Evolutionary conservation across 306 rosid genomes (phyloP).

Genomic region (Erythrophleum fordii): DNA sequence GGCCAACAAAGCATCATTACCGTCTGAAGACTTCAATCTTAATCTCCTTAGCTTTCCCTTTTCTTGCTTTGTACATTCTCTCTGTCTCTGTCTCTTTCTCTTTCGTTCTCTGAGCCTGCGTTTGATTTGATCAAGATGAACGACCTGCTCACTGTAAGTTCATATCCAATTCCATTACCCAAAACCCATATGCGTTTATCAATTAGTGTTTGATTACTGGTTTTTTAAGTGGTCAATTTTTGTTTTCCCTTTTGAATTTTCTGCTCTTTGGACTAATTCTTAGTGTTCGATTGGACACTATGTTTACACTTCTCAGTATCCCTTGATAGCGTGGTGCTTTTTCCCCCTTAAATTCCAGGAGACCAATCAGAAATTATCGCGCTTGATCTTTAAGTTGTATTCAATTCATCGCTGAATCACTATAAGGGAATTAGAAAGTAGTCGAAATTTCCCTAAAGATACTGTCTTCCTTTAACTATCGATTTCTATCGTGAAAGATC

Average conservation of each 20-base stretch:
- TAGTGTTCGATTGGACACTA: constrained; percentile 35
- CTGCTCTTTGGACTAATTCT: not conserved
- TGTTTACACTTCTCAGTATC: not conserved
- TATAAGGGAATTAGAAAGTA: not conserved
- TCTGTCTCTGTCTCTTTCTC: constrained; percentile 10
- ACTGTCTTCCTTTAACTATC: constrained; percentile 9
- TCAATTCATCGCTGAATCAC: constrained; percentile 2
- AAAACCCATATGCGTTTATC: not conserved
- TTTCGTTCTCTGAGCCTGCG: constrained; percentile 1
- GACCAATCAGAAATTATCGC: constrained; percentile 23
- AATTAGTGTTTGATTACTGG: constrained; percentile 28
- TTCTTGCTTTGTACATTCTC: not conserved
- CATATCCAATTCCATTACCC: constrained; percentile 2
- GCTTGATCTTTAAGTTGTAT: constrained; percentile 26
- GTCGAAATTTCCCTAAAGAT: constrained; percentile 8
- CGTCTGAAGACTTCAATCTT: constrained; percentile 16
- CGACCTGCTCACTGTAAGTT: constrained; percentile 86
- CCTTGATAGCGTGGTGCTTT: not conserved
- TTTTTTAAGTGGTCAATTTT: not conserved
- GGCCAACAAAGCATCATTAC: constrained; percentile 33
- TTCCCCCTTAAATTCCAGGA: not conserved
- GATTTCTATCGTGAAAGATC: constrained; percentile 19
- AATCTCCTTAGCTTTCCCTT: constrained; percentile 20
- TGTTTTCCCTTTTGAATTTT: not conserved
- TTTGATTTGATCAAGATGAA: constrained; percentile 65